Percentiles rank a stretch among this genome's conserved stretches.
These are phyloP conservation scores for Metschnikowia aberdeeniae DNA, from an alignment of 805 yeast species.

Conservation along the genomic window DNA sequence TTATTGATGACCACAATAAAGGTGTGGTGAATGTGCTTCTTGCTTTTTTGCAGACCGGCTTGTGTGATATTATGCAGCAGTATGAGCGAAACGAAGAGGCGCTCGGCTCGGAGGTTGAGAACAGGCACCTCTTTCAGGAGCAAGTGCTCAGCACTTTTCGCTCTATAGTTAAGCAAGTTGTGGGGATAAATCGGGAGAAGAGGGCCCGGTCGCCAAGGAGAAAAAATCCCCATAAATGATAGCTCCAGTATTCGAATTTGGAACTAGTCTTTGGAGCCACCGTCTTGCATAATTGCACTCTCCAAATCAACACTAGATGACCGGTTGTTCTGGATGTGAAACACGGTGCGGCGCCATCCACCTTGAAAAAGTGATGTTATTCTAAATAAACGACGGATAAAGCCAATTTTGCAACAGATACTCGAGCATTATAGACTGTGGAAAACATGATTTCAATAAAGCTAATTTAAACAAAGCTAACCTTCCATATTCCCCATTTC, in stretches of 20 bases:
- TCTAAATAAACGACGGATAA: too few relatives aligned
- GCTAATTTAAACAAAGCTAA: too few relatives aligned
- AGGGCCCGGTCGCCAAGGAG: neutral
- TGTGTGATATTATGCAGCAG: slow-evolving; percentile 9
- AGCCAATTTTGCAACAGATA: too few relatives aligned
- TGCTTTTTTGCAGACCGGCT: slow-evolving; percentile 10
- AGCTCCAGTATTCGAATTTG: neutral
- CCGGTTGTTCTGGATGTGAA: too few relatives aligned
- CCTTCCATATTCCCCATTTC: too few relatives aligned
- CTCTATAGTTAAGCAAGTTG: slow-evolving; percentile 8
- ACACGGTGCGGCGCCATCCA: too few relatives aligned
- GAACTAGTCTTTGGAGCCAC: too few relatives aligned
- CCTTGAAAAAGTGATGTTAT: too few relatives aligned
- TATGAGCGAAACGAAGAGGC: slow-evolving; percentile 10
- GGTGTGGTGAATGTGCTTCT: slow-evolving; percentile 5
- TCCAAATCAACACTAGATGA: too few relatives aligned
- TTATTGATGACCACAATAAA: slow-evolving; percentile 4
- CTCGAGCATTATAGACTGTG: too few relatives aligned
- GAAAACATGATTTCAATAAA: too few relatives aligned
- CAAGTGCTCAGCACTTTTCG: slow-evolving; percentile 13
- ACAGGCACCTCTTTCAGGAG: slow-evolving; percentile 13
- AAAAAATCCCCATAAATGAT: neutral
- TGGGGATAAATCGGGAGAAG: slow-evolving; percentile 7
- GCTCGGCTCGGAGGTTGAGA: slow-evolving; percentile 11
- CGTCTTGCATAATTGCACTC: too few relatives aligned